Percentiles rank a stretch among this genome's conserved stretches.
Conservation (phyloP, 805 yeast species). For the Candida taoyuanica region DNA sequence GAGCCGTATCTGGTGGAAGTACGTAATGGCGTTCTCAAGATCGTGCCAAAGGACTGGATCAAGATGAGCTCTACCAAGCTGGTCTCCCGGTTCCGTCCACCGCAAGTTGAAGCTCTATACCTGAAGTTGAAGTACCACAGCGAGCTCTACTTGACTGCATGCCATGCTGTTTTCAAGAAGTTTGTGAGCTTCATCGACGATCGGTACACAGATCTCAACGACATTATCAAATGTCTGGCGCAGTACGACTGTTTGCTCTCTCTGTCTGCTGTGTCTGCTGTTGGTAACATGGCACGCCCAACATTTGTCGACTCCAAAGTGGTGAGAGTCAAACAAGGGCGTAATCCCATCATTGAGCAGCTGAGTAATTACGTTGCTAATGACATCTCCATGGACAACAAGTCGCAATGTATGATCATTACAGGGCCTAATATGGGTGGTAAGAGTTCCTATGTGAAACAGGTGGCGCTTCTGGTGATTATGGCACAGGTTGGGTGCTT, state of each 20-base stretch:
- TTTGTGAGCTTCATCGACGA: constrained; percentile 44
- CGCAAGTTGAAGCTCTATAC: constrained; percentile 46
- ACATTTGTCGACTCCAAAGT: constrained; percentile 44
- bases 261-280: constrained; percentile 63
- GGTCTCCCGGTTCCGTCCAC: constrained; percentile 70
- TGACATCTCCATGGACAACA: constrained; percentile 62
- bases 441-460: constrained; percentile 86
- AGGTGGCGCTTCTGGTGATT: constrained; percentile 77
- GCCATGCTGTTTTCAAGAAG: constrained; percentile 37
- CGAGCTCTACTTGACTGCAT: constrained; percentile 36
- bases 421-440: constrained; percentile 99
- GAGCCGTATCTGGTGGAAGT: constrained; percentile 78
- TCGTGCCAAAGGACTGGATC: constrained; percentile 72
- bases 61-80: constrained; percentile 65
- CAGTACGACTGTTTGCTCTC: constrained; percentile 68
- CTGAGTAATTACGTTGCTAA: constrained; percentile 61
- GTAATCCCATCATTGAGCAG: constrained; percentile 86
- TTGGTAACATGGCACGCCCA: constrained; percentile 63
- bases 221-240: constrained; percentile 49
- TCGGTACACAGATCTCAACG: constrained; percentile 42
- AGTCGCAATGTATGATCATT: constrained; percentile 68
- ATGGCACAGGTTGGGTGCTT: constrained; percentile 89
- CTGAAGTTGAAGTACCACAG: constrained; percentile 55
- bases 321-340: constrained; percentile 55
- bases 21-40: constrained; percentile 44